phyloP scores from a whole-genome alignment of 306 rosid species.

The Pterocarpus santalinus region DNA sequence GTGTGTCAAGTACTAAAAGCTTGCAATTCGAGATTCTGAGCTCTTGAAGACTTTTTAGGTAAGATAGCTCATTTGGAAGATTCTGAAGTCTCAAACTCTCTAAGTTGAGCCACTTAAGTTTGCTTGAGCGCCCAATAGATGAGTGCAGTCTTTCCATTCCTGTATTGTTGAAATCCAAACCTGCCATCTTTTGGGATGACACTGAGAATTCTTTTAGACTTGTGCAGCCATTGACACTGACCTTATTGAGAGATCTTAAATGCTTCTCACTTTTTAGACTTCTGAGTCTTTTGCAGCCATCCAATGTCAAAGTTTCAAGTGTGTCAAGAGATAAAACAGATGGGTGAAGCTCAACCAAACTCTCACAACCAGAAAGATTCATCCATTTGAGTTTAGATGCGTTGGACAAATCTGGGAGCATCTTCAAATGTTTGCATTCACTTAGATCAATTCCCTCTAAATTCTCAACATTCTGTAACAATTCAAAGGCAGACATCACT shows the following conservation, averaged over 20 bases:
- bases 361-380: neutral
- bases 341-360: neutral
- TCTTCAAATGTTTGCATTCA: neutral
- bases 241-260: neutral
- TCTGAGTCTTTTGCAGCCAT: neutral
- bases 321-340: neutral
- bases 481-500: neutral
- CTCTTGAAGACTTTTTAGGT: neutral
- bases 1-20: neutral
- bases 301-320: neutral
- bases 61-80: neutral
- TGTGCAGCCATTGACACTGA: neutral
- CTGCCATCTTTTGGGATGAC: neutral
- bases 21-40: neutral
- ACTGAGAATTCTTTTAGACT: constrained; percentile 4
- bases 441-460: neutral
- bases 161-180: neutral
- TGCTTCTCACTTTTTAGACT: neutral
- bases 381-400: constrained; percentile 15
- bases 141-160: neutral
- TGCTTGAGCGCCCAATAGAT: neutral
- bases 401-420: constrained; percentile 20
- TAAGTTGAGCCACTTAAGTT: neutral
- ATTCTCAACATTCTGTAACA: constrained; percentile 9
- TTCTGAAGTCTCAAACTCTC: neutral